phyloP scores from a whole-genome alignment of 2,329 filamentous ascomycete genomes.

The Trichoderma polysporum region DNA sequence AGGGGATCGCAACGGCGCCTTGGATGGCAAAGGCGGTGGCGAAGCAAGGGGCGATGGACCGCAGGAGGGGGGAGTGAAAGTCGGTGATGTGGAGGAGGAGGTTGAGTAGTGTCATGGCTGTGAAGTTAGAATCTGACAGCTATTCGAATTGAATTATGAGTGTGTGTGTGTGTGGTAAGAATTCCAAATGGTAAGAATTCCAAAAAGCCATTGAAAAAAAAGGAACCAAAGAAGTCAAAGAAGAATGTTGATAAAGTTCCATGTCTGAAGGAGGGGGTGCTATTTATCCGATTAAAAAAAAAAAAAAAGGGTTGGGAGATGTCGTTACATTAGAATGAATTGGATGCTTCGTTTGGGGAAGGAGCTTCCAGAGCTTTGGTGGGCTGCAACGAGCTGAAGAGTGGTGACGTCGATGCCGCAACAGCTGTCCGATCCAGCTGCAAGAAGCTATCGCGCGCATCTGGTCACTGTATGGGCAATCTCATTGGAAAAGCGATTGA shows the following conservation, averaged over 20 bases:
- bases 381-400: neutral
- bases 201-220: neutral
- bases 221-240: neutral
- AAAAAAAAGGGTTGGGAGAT: neutral
- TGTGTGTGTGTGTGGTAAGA: conserved; percentile 7
- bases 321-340: neutral
- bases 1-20: conserved; percentile 60
- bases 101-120: conserved; percentile 38
- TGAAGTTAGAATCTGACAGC: neutral
- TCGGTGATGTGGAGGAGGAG: conserved; percentile 59
- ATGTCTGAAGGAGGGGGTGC: neutral
- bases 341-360: neutral
- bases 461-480: neutral
- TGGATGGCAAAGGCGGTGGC: conserved; percentile 64
- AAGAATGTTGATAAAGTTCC: neutral
- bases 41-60: conserved; percentile 61
- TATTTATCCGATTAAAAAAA: neutral
- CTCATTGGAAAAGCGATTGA: neutral
- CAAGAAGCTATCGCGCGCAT: neutral
- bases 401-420: conserved; percentile 1
- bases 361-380: neutral
- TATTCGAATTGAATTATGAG: neutral
- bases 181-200: neutral
- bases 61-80: conserved; percentile 61
- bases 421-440: neutral